Base-by-base conservation (phyloP, 768 basidiomycete species). In the Strobilomyces dryophilus region DNA sequence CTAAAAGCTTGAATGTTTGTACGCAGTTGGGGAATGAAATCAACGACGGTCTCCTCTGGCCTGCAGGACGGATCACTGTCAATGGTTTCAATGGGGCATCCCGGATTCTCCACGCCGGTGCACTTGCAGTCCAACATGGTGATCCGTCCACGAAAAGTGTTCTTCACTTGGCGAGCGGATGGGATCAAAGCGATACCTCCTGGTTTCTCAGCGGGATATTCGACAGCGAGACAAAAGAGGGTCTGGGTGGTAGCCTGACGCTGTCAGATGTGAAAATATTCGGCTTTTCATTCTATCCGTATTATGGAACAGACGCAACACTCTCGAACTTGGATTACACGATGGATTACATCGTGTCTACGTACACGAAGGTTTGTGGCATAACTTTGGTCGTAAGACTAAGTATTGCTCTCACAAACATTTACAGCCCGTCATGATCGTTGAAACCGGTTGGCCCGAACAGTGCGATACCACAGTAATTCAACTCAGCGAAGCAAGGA, bases 91-190 rank as follows among this genome's bases (percentile, higher is more conserved):
- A 26, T 7, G 29, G 9, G 5, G 52, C 45, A 39, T 58, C 52
- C 8, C 17, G 71, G 54, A 63, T 76, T 32, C 68, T 76, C 24
- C 70, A 76, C 48, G 71, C 73, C 3, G 75, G 61, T 24, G 59
- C 49, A 39, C 36, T 53, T 24, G 59, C 55, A 12, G 51, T 61
- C 5, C 59, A 45, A 34, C 17, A 4, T 8, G 42, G 51, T 24
- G 53, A 48, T 36, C 48, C 55, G 4, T 44, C 34, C 21, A 53
- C 51, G 20, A 45, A 57, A 31, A 48, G 5, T 3, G 15, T 51
- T 37, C 17, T 60, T 26, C 59, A 60, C 32, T 24, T 51, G 37
- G 51, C 51, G 5, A 48, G 29, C n/a, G 59, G 45, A 40, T 61
- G 59, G 59, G 21, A 45, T 29, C 18, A 31, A 35, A 29, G 10